These are phyloP conservation scores for Byssoonygena ceratinophila DNA, from an alignment of 2,329 filamentous ascomycete genomes.

Conservation along the genomic window DNA sequence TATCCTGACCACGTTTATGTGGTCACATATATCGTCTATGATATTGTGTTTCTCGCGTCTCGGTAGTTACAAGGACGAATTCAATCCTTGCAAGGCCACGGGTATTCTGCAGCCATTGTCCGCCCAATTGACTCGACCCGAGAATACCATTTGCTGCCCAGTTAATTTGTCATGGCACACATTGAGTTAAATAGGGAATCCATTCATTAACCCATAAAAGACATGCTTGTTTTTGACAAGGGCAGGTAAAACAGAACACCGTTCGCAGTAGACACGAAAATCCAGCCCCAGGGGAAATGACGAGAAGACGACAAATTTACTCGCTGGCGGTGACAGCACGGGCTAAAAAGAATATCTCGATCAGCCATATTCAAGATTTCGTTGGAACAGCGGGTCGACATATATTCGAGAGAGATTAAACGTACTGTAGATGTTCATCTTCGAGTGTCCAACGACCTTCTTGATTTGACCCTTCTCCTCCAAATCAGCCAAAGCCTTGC, in stretches of 20 bases:
- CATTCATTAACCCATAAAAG: slow-evolving; percentile 13
- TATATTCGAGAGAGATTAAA: slow-evolving; percentile 22
- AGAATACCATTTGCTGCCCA: neutral
- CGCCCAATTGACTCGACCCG: neutral
- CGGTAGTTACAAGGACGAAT: slow-evolving; percentile 2
- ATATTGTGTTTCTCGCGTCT: neutral
- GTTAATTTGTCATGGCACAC: neutral
- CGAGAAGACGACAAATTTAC: slow-evolving; percentile 9
- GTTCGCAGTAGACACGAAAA: slow-evolving; percentile 4
- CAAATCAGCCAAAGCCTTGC: slow-evolving; percentile 77
- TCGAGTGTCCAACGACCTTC: slow-evolving; percentile 92
- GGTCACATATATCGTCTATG: slow-evolving; percentile 1
- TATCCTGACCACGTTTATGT: neutral
- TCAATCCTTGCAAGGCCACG: neutral
- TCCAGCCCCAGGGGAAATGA: slow-evolving; percentile 6
- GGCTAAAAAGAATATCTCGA: slow-evolving; percentile 22
- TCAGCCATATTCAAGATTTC: neutral
- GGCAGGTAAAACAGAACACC: slow-evolving; percentile 8
- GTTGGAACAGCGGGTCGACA: neutral
- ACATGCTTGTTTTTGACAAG: slow-evolving; percentile 10
- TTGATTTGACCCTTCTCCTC: slow-evolving; percentile 99
- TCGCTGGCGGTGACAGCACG: slow-evolving; percentile 33
- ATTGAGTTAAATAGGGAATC: slow-evolving; percentile 1
- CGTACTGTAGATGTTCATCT: slow-evolving; percentile 96
- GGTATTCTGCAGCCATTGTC: neutral